Percentiles rank a stretch among this genome's conserved stretches.
These are phyloP conservation scores for Fagopyrum homotropicum DNA, from an alignment of 148 eudicot genomes.

Conservation along the genomic window DNA sequence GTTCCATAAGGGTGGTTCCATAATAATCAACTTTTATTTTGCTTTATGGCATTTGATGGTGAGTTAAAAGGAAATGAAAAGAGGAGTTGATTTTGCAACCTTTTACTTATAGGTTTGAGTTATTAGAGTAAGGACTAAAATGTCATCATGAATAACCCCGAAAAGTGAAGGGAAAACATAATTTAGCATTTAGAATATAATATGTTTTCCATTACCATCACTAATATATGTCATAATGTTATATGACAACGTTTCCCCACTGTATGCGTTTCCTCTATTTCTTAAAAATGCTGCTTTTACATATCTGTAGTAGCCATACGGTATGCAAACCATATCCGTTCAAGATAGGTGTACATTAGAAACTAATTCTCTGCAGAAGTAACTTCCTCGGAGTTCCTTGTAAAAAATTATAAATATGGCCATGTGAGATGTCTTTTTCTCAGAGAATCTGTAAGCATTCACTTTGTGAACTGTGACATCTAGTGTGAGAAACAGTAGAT, in stretches of 20 bases:
- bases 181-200: background rate
- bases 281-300: background rate
- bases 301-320: background rate
- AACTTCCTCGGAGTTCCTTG: constrained; percentile 1
- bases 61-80: too few species aligned
- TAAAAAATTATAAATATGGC: background rate
- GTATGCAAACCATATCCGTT: background rate
- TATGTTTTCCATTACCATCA: background rate
- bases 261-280: background rate
- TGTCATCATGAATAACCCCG: background rate
- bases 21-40: too few species aligned
- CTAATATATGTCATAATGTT: background rate
- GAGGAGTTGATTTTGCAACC: too few species aligned
- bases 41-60: too few species aligned
- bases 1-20: too few species aligned
- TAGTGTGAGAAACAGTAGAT: background rate
- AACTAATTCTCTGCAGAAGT: background rate
- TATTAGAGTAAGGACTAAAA: background rate
- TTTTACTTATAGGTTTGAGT: too few species aligned
- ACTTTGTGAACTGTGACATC: background rate
- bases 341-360: background rate
- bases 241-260: background rate
- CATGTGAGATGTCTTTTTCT: background rate
- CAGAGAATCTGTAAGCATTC: background rate
- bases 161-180: background rate